Conservation (phyloP, 208 protist species). For the Trypanosoma conorhini region DNA sequence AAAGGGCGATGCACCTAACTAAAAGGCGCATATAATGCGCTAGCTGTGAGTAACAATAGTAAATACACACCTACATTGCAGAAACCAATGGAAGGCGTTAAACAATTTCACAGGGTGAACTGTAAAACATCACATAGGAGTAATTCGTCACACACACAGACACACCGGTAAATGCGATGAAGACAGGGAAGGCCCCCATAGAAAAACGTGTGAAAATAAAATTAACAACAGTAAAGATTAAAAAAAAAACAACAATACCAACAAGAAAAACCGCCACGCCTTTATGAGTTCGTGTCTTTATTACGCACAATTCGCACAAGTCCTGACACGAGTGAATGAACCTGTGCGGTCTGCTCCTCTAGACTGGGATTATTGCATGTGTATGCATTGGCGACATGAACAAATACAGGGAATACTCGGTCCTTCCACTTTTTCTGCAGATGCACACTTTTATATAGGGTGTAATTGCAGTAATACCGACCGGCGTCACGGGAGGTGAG, state of each 20-base stretch:
- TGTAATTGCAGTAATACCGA: constrained; percentile 75
- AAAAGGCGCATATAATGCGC: too few species aligned
- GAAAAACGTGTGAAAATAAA: not conserved
- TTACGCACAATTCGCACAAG: constrained; percentile 17
- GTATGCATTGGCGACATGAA: constrained; percentile 55
- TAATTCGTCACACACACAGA: constrained; percentile 11
- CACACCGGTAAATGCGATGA: not conserved
- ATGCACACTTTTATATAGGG: constrained; percentile 51
- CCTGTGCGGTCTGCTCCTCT: constrained; percentile 18
- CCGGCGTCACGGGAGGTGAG: constrained; percentile 59
- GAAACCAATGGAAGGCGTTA: too few species aligned
- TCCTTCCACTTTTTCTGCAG: constrained; percentile 47
- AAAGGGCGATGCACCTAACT: constrained; percentile 16
- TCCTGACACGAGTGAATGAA: constrained; percentile 12
- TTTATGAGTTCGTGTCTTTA: not conserved
- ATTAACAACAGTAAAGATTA: constrained; percentile 22
- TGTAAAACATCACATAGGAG: too few species aligned
- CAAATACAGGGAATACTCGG: constrained; percentile 45
- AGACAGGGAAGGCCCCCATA: not conserved
- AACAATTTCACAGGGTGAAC: too few species aligned
- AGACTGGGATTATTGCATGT: constrained; percentile 15
- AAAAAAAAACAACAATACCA: constrained; percentile 23
- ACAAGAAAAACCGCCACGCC: not conserved
- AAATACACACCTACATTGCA: too few species aligned
- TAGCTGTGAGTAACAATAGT: too few species aligned